Evolutionary conservation across 176 grass and related monocot species (phyloP), one percentile per base, ranked within the genome.

Genomic region (Carex scoparia): DNA sequence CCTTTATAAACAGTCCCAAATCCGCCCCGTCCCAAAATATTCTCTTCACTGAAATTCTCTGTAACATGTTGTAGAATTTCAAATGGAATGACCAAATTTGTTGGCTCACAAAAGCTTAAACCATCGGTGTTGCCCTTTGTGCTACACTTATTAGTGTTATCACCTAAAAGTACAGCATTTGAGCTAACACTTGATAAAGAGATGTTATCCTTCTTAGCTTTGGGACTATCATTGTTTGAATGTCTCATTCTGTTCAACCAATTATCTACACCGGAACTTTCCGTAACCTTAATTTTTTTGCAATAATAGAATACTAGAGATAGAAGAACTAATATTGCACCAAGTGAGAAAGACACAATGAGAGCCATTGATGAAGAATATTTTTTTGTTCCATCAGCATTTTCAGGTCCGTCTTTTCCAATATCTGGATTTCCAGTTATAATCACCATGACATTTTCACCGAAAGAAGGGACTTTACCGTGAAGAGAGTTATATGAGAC

Each of bases 401-500:
- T 82, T 82, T 28, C 60, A 10, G 79, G 79, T 28, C 5, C 16
- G 11, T 65, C 57, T 65, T 82, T 82, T 82, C 79, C 79, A 31
- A 94, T 87, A 83, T 88, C 89, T 4, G 81, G 84, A 87, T 97
- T 97, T 35, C 90, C 90, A 35, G 5, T 30, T 38, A 68, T 87
- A 13, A 79, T 91, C 19, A 94, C 10, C 71, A 55, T 1, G 7
- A 88, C 90, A 82, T 86, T 91, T 33, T 63, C 74, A 59, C 78
- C 37, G 69, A 97, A 97, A 18, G 56, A 31, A 49, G 94, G 94
- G 31, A 97, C 19, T 82, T 88, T 30, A 57, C 94, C 94, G 78
- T 90, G 88, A 2, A 97, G 84, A 66, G 80, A 88, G 86, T 97
- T 97, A 75, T 97, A 87, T 7, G 90, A 92, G 27, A 97, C 79